Base-by-base conservation (phyloP, 2,329 filamentous ascomycete species). In the Chaetomium sp. region DNA sequence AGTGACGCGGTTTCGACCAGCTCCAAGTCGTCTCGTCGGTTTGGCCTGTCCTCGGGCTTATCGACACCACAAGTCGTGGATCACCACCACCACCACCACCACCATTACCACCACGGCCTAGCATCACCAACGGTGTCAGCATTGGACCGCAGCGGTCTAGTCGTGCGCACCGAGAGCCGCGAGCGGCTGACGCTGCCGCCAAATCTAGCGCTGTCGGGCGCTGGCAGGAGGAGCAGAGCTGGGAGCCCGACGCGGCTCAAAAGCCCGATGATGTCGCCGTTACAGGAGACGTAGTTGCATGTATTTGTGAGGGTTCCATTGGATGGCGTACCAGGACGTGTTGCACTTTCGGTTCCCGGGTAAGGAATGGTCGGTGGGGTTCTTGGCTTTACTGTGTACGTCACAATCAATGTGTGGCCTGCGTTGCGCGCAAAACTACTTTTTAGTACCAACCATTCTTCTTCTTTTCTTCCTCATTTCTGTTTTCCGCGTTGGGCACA, bases 81-180 rank as follows among this genome's bases (percentile, higher is more conserved):
- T 12, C 53, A 55, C 14, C 53, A 27, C 11, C 11, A 55, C 14
- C 53, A 27, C 11, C 11, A 55, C 11, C 53, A 50, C 38, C 52
- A 54, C 34, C 53, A 51, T 41, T 51, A 56, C 19, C 49, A 78
- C 2, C 74, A 75, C 9, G 43, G 52, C 5, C 74, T 10, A 63
- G 65, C 12, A 19, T 59, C 57, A 33, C 49, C 57, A 7, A 50
- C 55, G 11, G 41, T 55, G 37, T 77, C 74, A 52, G 76, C 77
- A 5, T 76, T 86, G 66, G 81, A 85, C 62, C 74, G 90, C 41
- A 84, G 81, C 47, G 91, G 91, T 1, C 69, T 96, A 60, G 85
- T 89, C 53, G 81, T 90, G 2, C 77, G 92, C 62, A 95, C 89
- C 0, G 92, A 96, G 68, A 95, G 90, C 68, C 79, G 90, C 52